These are phyloP conservation scores for Eucalyptus caleyi DNA, from an alignment of 345 rosid genomes.

Conservation along the genomic window DNA sequence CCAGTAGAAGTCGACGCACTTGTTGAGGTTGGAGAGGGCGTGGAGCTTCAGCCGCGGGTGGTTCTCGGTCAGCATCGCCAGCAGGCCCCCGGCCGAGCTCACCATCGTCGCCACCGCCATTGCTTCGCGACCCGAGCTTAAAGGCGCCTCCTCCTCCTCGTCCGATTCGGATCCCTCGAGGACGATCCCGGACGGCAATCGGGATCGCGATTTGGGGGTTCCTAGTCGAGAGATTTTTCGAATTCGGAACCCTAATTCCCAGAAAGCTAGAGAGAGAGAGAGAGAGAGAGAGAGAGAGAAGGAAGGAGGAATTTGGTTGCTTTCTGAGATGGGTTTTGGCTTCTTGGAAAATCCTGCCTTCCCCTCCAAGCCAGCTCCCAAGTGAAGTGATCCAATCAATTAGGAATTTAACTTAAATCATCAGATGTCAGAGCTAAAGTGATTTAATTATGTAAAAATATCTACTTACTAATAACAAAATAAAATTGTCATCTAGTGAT, in stretches of 20 bases:
- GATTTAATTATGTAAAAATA: background rate
- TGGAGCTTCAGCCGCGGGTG: constrained; percentile 81
- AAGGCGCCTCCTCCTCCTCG: background rate
- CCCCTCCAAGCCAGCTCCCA: background rate
- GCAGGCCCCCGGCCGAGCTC: constrained; percentile 86
- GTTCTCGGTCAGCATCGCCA: constrained; percentile 91
- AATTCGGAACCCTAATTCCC: background rate
- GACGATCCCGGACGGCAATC: background rate
- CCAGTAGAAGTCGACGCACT: constrained; percentile 87
- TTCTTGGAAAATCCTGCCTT: background rate
- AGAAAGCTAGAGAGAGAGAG: background rate
- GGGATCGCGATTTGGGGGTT: background rate
- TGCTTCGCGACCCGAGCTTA: background rate
- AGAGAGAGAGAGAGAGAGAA: background rate
- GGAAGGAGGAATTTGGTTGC: background rate
- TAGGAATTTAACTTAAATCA: background rate
- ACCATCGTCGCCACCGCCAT: constrained; percentile 65
- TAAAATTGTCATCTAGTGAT: background rate
- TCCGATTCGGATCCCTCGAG: background rate
- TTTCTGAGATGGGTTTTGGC: background rate
- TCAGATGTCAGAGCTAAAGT: background rate
- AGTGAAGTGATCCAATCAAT: background rate
- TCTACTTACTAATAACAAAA: background rate
- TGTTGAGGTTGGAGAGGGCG: constrained; percentile 82
- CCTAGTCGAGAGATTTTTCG: background rate